Evolutionary conservation across 2,329 filamentous ascomycete genomes (phyloP).

Genomic region (Cladophialophora yegresii): DNA sequence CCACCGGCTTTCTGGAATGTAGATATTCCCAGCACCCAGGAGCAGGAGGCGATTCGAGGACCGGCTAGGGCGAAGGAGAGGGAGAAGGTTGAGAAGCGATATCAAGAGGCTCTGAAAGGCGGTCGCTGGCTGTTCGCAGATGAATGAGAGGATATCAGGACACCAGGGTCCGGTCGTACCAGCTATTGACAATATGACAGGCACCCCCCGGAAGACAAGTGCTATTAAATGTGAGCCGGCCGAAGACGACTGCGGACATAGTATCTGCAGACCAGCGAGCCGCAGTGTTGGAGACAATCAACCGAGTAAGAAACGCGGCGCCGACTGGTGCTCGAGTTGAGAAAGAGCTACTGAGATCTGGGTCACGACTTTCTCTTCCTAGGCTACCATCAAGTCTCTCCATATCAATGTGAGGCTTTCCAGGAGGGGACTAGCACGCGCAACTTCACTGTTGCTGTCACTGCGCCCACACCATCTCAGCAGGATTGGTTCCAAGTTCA

Average conservation of each 20-base stretch:
- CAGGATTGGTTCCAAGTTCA: background rate
- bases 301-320: background rate
- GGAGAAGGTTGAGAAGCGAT: conserved; percentile 68
- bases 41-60: conserved; percentile 65
- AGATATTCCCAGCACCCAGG: conserved; percentile 87
- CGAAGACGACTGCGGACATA: background rate
- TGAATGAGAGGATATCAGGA: conserved; percentile 22
- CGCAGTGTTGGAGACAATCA: background rate
- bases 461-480: background rate
- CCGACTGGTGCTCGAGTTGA: background rate
- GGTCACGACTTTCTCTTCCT: background rate
- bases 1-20: conserved; percentile 89
- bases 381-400: background rate
- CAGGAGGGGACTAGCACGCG: background rate
- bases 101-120: conserved; percentile 73
- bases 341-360: background rate
- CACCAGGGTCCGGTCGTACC: background rate
- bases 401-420: background rate
- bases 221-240: background rate
- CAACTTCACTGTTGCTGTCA: background rate
- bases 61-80: conserved; percentile 66
- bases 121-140: conserved; percentile 36
- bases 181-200: background rate
- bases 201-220: background rate
- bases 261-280: background rate